These are phyloP conservation scores for Candida quercuum DNA, from an alignment of 805 yeast species.

Conservation along the genomic window DNA sequence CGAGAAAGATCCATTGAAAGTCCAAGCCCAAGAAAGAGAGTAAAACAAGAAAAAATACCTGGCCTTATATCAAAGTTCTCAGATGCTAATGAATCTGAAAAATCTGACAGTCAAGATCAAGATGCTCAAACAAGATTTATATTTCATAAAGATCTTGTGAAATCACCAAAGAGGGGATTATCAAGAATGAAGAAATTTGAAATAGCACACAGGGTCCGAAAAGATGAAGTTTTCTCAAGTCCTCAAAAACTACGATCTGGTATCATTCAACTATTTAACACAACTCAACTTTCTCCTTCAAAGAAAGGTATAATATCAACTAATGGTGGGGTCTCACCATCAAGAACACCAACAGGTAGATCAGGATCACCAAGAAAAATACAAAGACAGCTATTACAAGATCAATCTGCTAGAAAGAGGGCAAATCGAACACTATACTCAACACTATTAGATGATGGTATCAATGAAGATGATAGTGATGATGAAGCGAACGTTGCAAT, in stretches of 20 bases:
- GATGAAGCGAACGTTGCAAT: slow-evolving; percentile 33
- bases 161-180: slow-evolving; percentile 2
- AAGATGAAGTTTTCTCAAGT: slow-evolving; percentile 22
- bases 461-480: slow-evolving; percentile 24
- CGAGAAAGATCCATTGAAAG: background rate
- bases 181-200: slow-evolving; percentile 3
- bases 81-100: background rate
- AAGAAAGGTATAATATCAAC: slow-evolving; percentile 28
- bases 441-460: slow-evolving; percentile 22
- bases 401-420: slow-evolving; percentile 43
- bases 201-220: slow-evolving; percentile 5
- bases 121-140: slow-evolving; percentile 8
- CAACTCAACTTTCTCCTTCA: slow-evolving; percentile 22
- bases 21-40: background rate
- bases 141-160: slow-evolving; percentile 2
- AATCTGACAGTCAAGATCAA: slow-evolving; percentile 1
- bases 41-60: background rate
- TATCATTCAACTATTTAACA: slow-evolving; percentile 13
- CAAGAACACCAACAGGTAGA: slow-evolving; percentile 36
- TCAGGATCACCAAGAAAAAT: slow-evolving; percentile 43
- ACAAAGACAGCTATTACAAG: slow-evolving; percentile 26
- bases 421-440: slow-evolving; percentile 31
- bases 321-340: slow-evolving; percentile 15
- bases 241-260: slow-evolving; percentile 26
- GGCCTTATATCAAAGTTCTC: background rate